Evolutionary conservation across 176 grass and related monocot genomes (phyloP).

Genomic region (bread wheat (Triticum aestivum)): IWGSC_CS_RefSeq_v2.1 NC_057805.1:434276801-434277300

Average conservation of each 20-base stretch:
- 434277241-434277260: slow-evolving; percentile 49
- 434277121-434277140: slow-evolving; percentile 81
- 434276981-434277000: background rate
- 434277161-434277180: slow-evolving; percentile 56
- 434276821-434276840: slow-evolving; percentile 28
- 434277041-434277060: slow-evolving; percentile 21
- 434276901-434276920: slow-evolving; percentile 45
- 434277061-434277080: slow-evolving; percentile 35
- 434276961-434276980: background rate
- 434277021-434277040: background rate
- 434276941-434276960: background rate
- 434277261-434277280: background rate
- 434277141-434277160: slow-evolving; percentile 73
- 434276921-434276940: background rate
- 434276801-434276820: slow-evolving; percentile 30
- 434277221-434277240: slow-evolving; percentile 89
- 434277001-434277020: slow-evolving; percentile 28
- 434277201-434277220: slow-evolving; percentile 55
- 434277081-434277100: background rate
- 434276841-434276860: slow-evolving; percentile 26
- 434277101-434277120: slow-evolving; percentile 93
- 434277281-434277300: slow-evolving; percentile 66
- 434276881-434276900: slow-evolving; percentile 39
- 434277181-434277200: slow-evolving; percentile 83
- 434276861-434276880: slow-evolving; percentile 6